Conservation (phyloP, 768 basidiomycete species). For the Suillus subalutaceus region DNA sequence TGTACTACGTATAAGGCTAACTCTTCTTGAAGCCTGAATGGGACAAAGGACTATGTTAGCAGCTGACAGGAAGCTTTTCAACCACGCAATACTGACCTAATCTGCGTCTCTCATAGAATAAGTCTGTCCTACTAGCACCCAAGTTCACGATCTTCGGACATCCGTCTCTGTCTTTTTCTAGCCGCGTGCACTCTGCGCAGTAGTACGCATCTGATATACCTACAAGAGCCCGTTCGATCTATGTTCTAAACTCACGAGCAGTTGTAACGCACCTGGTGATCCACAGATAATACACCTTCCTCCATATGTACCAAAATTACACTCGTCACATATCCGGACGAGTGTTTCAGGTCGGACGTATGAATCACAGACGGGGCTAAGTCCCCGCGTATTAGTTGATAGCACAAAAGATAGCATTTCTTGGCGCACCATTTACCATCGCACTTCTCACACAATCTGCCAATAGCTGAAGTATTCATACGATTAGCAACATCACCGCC, state of each 20-base stretch:
- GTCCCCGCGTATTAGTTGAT: conserved; percentile 1
- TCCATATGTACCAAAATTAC: conserved; percentile 98
- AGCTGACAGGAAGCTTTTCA: background rate
- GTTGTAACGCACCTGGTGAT: conserved; percentile 76
- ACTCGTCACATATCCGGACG: conserved; percentile 98
- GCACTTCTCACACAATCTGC: conserved; percentile 97
- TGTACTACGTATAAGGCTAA: conserved; percentile 14
- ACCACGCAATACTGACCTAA: conserved; percentile 52
- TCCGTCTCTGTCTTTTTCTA: conserved; percentile 97
- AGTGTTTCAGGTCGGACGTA: conserved; percentile 98
- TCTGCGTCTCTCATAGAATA: conserved; percentile 90
- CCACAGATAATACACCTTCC: conserved; percentile 98
- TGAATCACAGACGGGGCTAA: conserved; percentile 96
- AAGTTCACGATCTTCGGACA: conserved; percentile 98
- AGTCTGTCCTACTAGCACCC: conserved; percentile 90
- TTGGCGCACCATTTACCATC: conserved; percentile 94
- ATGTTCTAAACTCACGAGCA: background rate
- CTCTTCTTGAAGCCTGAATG: conserved; percentile 37
- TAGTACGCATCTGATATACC: conserved; percentile 99
- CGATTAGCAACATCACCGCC: conserved; percentile 15
- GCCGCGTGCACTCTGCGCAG: conserved; percentile 94
- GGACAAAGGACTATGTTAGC: background rate
- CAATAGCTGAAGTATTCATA: conserved; percentile 68
- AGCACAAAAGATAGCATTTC: background rate
- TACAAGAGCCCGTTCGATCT: conserved; percentile 30